Evolutionary conservation across 1,139 yeast genomes (phyloP).

Genomic region (Sugiyamaella novakii): DNA sequence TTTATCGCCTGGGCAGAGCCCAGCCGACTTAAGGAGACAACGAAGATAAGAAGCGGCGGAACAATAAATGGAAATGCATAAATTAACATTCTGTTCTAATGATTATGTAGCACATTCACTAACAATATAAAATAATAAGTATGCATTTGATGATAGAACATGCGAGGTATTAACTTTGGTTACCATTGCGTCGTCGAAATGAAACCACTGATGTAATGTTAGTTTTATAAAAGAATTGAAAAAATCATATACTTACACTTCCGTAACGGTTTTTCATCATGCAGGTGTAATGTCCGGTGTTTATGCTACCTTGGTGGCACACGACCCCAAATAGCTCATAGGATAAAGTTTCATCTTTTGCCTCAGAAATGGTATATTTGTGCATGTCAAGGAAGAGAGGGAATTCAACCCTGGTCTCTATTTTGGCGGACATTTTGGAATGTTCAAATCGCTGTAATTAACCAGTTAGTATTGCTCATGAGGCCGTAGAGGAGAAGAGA

Average conservation of each 20-base stretch:
- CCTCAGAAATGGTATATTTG: conserved; percentile 49
- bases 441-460: conserved; percentile 25
- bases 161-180: conserved; percentile 63
- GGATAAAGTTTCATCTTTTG: conserved; percentile 37
- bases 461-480: too few relatives aligned
- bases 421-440: conserved; percentile 54
- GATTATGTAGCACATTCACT: conserved; percentile 37
- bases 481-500: background rate
- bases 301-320: conserved; percentile 87
- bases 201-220: conserved; percentile 59
- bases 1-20: conserved; percentile 10
- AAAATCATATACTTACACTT: conserved; percentile 25
- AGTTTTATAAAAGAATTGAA: conserved; percentile 29
- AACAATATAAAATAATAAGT: conserved; percentile 74
- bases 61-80: background rate
- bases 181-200: conserved; percentile 89
- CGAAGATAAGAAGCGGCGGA: background rate
- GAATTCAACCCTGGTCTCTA: conserved; percentile 71
- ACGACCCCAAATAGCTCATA: conserved; percentile 86
- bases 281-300: conserved; percentile 92
- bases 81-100: too few relatives aligned
- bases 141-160: conserved; percentile 71
- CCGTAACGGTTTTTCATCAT: conserved; percentile 71
- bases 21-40: conserved; percentile 8
- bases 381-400: conserved; percentile 74